A percentile compares a stretch with the other conserved stretches of the same genome.
phyloP scores from a whole-genome alignment of 805 yeast species.

The Ogataea kodamae region DNA sequence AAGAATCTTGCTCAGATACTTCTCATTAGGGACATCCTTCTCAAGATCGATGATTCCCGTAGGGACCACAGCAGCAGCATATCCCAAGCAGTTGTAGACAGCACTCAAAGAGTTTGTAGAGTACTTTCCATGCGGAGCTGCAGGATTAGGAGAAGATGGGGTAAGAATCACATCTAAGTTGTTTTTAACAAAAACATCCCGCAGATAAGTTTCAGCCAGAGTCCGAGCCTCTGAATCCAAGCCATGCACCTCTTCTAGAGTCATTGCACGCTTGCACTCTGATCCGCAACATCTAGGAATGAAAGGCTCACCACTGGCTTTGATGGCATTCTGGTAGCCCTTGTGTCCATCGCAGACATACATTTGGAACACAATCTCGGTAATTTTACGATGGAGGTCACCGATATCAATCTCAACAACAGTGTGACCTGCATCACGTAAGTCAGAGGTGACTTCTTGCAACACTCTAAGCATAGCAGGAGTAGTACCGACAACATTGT shows the following conservation, averaged over 20 bases:
- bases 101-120: slow-evolving; percentile 34
- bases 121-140: slow-evolving; percentile 35
- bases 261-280: slow-evolving; percentile 1
- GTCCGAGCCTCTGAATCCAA: slow-evolving; percentile 5
- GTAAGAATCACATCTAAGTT: slow-evolving; percentile 33
- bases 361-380: slow-evolving; percentile 9
- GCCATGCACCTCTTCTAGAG: slow-evolving; percentile 4
- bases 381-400: slow-evolving; percentile 5
- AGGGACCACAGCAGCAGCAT: slow-evolving; percentile 48
- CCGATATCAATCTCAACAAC: slow-evolving; percentile 42
- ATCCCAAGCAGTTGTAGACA: slow-evolving; percentile 42
- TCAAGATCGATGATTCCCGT: slow-evolving; percentile 49
- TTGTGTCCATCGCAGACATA: slow-evolving; percentile 5
- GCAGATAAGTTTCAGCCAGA: slow-evolving; percentile 4
- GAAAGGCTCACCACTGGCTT: slow-evolving; percentile 9
- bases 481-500: slow-evolving; percentile 42
- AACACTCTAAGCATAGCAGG: slow-evolving; percentile 8
- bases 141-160: slow-evolving; percentile 42
- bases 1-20: slow-evolving; percentile 28
- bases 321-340: slow-evolving; percentile 1
- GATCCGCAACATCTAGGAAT: slow-evolving; percentile 8
- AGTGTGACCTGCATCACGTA: slow-evolving; percentile 42
- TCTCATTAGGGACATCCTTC: slow-evolving; percentile 31
- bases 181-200: slow-evolving; percentile 5
- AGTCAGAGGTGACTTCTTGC: slow-evolving; percentile 7